These are phyloP conservation scores for barrel medic (Medicago truncatula) DNA, from an alignment of 306 rosid species.

Conservation along the genomic window DNA sequence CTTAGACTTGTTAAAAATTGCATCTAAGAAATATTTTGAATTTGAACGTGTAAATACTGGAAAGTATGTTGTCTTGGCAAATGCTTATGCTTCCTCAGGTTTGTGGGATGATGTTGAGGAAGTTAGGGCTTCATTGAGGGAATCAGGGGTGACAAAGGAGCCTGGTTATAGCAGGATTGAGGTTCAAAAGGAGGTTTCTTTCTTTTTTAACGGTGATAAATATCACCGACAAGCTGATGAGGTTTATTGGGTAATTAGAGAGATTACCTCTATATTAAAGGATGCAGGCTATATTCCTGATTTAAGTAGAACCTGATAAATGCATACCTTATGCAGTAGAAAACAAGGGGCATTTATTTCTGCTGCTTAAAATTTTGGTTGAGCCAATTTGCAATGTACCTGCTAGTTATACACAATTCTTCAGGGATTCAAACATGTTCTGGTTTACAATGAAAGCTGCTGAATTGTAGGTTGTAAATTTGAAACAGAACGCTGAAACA, in stretches of 20 bases:
- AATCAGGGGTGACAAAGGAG: constrained; percentile 68
- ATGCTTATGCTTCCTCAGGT: constrained; percentile 75
- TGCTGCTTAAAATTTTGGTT: constrained; percentile 15
- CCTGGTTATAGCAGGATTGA: constrained; percentile 83
- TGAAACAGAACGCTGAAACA: constrained; percentile 25
- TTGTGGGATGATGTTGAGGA: constrained; percentile 72
- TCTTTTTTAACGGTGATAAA: constrained; percentile 52
- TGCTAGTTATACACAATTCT: constrained; percentile 5
- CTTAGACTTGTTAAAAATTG: constrained; percentile 62
- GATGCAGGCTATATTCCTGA: constrained; percentile 56
- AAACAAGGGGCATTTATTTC: constrained; percentile 16
- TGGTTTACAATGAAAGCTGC: constrained; percentile 23
- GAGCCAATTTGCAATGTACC: constrained; percentile 16
- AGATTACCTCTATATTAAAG: constrained; percentile 54
- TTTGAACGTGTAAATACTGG: constrained; percentile 63
- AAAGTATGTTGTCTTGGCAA: constrained; percentile 68
- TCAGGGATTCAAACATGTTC: constrained; percentile 19
- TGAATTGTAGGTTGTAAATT: constrained; percentile 20
- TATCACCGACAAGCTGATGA: constrained; percentile 58
- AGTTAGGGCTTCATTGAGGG: constrained; percentile 64
- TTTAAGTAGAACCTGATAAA: constrained; percentile 39
- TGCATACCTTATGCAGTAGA: constrained; percentile 13
- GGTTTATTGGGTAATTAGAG: constrained; percentile 59
- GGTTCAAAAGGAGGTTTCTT: constrained; percentile 57
- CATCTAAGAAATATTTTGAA: constrained; percentile 64